A percentile compares a stretch with the other conserved stretches of the same genome.
These are phyloP conservation scores for Lipomyces chichibuensis DNA, from an alignment of 805 yeast species.

Conservation along the genomic window DNA sequence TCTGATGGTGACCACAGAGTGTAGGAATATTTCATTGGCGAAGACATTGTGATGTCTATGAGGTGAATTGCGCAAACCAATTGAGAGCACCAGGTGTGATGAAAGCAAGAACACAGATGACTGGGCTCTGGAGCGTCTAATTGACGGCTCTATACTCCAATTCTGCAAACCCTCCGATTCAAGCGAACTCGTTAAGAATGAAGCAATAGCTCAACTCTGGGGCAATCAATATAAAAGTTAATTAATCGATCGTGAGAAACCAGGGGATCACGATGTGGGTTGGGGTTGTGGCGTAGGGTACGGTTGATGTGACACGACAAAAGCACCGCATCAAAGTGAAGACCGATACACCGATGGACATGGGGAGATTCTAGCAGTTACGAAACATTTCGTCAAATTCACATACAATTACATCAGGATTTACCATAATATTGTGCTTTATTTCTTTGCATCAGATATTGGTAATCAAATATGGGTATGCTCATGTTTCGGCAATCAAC, in stretches of 20 bases:
- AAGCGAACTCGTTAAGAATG: background rate
- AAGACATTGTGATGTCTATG: background rate
- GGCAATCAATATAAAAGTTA: too few relatives aligned
- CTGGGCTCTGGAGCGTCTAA: background rate
- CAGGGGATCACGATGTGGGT: background rate
- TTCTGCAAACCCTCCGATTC: background rate
- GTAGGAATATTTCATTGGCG: constrained; percentile 27
- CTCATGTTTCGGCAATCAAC: background rate
- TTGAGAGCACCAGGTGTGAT: background rate
- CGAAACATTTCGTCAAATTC: too few relatives aligned
- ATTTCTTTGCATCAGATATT: background rate
- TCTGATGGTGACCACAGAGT: constrained; percentile 51
- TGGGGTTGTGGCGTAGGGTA: background rate
- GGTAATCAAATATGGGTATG: background rate
- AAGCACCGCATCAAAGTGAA: too few relatives aligned
- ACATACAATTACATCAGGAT: background rate
- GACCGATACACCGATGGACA: background rate
- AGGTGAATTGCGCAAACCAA: background rate
- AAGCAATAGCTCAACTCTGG: background rate
- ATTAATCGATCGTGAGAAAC: too few relatives aligned
- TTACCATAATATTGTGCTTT: background rate
- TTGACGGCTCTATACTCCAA: background rate
- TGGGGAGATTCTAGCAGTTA: background rate
- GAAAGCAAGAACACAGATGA: background rate
- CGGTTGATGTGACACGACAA: too few relatives aligned